phyloP scores from a whole-genome alignment of 1,139 yeast species.

The Suhomyces ambrosiae region DNA sequence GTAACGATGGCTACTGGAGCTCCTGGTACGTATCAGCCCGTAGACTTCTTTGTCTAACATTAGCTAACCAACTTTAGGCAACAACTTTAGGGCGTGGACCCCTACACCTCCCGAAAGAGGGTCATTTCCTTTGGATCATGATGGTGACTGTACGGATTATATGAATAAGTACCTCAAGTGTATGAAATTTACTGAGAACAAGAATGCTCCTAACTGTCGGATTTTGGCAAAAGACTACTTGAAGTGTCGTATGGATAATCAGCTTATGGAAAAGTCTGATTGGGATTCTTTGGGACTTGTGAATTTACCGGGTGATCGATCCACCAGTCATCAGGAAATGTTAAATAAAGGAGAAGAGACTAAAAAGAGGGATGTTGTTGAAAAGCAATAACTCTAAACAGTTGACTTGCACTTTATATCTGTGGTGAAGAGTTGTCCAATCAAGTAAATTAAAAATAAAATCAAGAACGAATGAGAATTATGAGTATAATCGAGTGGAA shows the following conservation, averaged over 20 bases:
- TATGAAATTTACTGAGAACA: conserved; percentile 73
- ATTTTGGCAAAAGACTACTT: conserved; percentile 78
- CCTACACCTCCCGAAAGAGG: conserved; percentile 98
- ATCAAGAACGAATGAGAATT: no score
- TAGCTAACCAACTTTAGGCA: conserved; percentile 35
- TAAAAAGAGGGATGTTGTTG: background rate
- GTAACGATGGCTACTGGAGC: conserved; percentile 23
- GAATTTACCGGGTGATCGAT: conserved; percentile 61
- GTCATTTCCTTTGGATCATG: conserved; percentile 93
- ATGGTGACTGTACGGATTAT: conserved; percentile 74
- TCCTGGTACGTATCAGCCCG: conserved; percentile 16
- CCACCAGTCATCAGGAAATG: conserved; percentile 14
- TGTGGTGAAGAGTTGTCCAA: no score
- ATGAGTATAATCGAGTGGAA: no score
- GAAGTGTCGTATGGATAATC: conserved; percentile 87
- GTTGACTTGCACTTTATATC: no score
- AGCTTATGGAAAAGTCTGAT: conserved; percentile 77
- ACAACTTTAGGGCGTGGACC: conserved; percentile 56
- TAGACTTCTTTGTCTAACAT: background rate
- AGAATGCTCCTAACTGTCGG: conserved; percentile 88
- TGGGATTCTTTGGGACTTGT: conserved; percentile 81
- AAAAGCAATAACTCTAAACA: no score
- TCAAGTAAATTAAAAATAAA: no score
- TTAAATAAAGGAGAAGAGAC: background rate
- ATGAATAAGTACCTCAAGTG: conserved; percentile 81